Base-by-base conservation (phyloP, 1,284 basidiomycete genomes). In the Fomitopsis palustris region DNA sequence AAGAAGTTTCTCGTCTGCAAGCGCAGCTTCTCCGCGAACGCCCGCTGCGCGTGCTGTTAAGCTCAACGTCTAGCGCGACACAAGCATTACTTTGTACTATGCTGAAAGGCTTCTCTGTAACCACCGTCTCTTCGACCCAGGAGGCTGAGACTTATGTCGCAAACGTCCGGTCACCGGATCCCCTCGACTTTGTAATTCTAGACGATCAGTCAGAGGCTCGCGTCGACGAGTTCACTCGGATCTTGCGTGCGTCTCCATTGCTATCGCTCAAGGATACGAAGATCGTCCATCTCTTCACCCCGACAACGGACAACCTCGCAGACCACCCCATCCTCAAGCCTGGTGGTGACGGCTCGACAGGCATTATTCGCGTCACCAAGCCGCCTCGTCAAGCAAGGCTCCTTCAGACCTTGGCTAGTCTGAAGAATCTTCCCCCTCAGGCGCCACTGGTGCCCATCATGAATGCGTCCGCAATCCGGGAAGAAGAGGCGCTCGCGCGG, bases 351-450 rank as follows among this genome's bases (percentile, higher is more conserved):
- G 79, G 55, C 45, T 62, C 60, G 19, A 77, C 81, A 1, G 83
- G 83, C n/a, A 80, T 88, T 10, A 74, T 84, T 27, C 83, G 85
- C 62, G 82, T 88, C 78, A 88, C 85, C 16, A 90, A 88, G 69
- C 87, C 87, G 0, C 85, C 86, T 12, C 77, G 87, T 61, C 81
- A 78, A 65, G 75, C 77, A 2, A 77, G 84, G 42, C 70, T 89
- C 39, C 74, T 89, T 37, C 85, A 87, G 64, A 80, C 80, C n/a
- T 75, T 89, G 12, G 85, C 84, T 4, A 76, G 74, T 37, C 61
- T 86, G 61, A 87, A 83, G 68, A 79, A 85, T 63, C 65, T 85
- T n/a, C 78, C 82, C 0, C 76, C 77, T 58, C 71, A 75, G 9
- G 71, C 78, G 56, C 70, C 77, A 7, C 55, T 58, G 7, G 65